Base-by-base conservation (phyloP, 2,329 filamentous ascomycete species). In the Alternaria arbusti region DNA sequence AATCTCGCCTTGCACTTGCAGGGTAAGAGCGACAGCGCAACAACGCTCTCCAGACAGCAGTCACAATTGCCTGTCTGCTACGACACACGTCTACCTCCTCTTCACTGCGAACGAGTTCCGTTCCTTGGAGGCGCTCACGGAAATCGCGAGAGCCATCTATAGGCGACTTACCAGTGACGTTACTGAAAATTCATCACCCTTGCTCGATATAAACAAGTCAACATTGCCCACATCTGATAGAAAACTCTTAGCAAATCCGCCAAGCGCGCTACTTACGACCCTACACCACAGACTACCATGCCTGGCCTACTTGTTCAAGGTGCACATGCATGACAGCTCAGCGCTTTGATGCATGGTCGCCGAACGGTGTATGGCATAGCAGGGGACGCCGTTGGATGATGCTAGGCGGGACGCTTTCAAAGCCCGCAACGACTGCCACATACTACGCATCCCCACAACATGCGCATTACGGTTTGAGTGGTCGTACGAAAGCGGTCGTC, bases 1-100 rank as follows among this genome's bases (percentile, higher is more conserved):
- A 5, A 0, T 5, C 6, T 8, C 7, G 12, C 12, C 20, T 46
- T 23, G 3, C 9, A 1, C 4, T 46, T 9, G 12, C 44, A 46
- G 4, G 20, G 20, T 22, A 23, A 1, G 44, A 7, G 12, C 44
- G 22, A 46, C 44, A 13, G 17, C 20, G n/a, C n/a, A n/a, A n/a
- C n/a, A n/a, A n/a, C n/a, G 13, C 11, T 46, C 6, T 23, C 1
- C 17, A 22, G 17, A 23, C 11, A 46, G 22, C 20, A 46, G 20
- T 46, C 6, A 15, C 44, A 13, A 3, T 9, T 0, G 12, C 20
- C 0, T 0, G 3, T 1, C 44, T 23, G 1, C 12, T 46, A 23
- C 44, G 2, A 15, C 12, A 46, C 17, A 46, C 0, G 8, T 40
- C 32, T n/a, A 40, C 32, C 15, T 40, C 9, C 8, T 10, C 3